phyloP scores from a whole-genome alignment of 805 yeast species.

The Candida verbasci region DNA sequence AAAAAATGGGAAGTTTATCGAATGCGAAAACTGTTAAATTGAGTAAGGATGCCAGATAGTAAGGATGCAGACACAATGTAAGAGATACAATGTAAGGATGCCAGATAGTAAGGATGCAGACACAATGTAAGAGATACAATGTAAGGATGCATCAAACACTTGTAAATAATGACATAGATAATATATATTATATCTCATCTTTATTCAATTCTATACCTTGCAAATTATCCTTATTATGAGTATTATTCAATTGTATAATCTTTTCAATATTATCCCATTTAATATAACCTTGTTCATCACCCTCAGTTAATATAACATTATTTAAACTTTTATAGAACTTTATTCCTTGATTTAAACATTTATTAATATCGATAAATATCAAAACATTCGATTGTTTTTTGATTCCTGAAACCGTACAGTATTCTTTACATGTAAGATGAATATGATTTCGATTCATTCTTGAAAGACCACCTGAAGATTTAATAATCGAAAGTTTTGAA shows the following conservation, averaged over 20 bases:
- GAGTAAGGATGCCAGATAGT: too few relatives aligned
- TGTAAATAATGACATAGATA: too few relatives aligned
- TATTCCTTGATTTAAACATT: constrained; percentile 41
- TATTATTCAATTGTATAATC: constrained; percentile 15
- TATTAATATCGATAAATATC: constrained; percentile 57
- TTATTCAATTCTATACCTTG: constrained; percentile 1
- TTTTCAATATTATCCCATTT: constrained; percentile 37
- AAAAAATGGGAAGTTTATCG: constrained; percentile 44
- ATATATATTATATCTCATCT: background rate
- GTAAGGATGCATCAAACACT: too few relatives aligned
- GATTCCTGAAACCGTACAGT: constrained; percentile 62
- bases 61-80: too few relatives aligned
- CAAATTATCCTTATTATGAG: constrained; percentile 1
- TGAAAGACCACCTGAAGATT: constrained; percentile 52
- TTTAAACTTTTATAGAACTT: constrained; percentile 62
- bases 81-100: too few relatives aligned
- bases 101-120: too few relatives aligned
- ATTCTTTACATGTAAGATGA: constrained; percentile 66
- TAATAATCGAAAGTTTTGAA: constrained; percentile 43
- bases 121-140: too few relatives aligned
- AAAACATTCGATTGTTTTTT: constrained; percentile 53
- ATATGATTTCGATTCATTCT: constrained; percentile 79
- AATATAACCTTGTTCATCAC: constrained; percentile 53
- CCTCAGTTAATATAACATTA: constrained; percentile 67
- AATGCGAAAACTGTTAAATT: constrained; percentile 46